Conservation (phyloP, 306 rosid genomes). For the Glycine tomentella region DNA sequence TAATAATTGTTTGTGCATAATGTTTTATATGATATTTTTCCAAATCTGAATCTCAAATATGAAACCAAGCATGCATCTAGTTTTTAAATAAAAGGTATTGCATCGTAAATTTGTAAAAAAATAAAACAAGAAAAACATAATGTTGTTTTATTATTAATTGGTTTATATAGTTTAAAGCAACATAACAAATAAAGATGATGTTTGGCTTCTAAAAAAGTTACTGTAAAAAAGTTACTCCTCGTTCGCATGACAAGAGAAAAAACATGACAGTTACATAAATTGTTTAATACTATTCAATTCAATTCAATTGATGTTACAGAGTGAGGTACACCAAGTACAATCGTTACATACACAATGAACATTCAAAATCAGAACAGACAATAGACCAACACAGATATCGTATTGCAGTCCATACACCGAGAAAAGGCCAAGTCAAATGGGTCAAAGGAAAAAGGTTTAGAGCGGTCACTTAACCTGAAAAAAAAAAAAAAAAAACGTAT, state of each 20-base stretch:
- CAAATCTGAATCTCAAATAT: too few relatives aligned
- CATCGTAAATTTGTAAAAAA: background rate
- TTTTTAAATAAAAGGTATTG: too few relatives aligned
- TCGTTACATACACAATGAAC: constrained; percentile 20
- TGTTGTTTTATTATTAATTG: too few relatives aligned
- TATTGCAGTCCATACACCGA: constrained; percentile 25
- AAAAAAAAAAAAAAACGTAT: too few relatives aligned
- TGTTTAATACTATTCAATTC: background rate
- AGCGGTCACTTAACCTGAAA: background rate
- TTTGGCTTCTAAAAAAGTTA: background rate
- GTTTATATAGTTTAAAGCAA: too few relatives aligned
- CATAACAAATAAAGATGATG: background rate
- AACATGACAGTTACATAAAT: constrained; percentile 9
- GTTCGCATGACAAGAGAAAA: background rate
- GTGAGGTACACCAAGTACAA: constrained; percentile 57
- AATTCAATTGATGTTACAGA: constrained; percentile 14
- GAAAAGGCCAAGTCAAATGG: background rate
- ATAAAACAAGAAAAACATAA: background rate
- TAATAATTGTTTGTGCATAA: too few relatives aligned
- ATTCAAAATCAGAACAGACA: constrained; percentile 34
- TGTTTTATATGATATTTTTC: too few relatives aligned
- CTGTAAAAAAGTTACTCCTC: background rate
- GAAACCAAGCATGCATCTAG: too few relatives aligned
- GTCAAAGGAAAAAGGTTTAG: constrained; percentile 5
- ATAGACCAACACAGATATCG: constrained; percentile 39